Evolutionary conservation across 208 protist genomes (phyloP).

Genomic region (Leishmania martiniquensis): DNA sequence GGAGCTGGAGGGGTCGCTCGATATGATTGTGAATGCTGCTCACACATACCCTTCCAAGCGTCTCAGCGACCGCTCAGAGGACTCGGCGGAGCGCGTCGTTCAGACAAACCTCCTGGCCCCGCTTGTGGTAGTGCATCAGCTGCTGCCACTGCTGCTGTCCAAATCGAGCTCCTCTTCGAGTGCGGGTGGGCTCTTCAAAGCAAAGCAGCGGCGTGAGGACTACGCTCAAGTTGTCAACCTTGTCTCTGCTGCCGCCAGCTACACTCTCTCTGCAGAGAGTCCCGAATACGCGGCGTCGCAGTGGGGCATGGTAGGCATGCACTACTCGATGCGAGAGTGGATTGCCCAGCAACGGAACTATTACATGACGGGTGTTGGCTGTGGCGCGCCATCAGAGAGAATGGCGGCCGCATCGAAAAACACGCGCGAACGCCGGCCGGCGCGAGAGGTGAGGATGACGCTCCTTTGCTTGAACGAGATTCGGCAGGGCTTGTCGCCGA

Average conservation of each 20-base stretch:
- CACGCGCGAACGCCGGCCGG: background rate
- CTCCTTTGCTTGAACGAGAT: constrained; percentile 29
- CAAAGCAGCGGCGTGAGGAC: constrained; percentile 13
- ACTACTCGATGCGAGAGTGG: constrained; percentile 61
- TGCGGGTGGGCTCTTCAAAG: background rate
- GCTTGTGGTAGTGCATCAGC: constrained; percentile 36
- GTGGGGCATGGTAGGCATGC: constrained; percentile 52
- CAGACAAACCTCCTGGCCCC: constrained; percentile 40
- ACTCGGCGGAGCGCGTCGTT: constrained; percentile 55
- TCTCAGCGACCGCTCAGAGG: constrained; percentile 50
- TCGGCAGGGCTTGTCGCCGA: constrained; percentile 10
- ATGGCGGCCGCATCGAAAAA: background rate
- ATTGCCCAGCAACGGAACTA: constrained; percentile 16
- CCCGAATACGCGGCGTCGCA: constrained; percentile 61
- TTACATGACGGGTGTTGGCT: background rate
- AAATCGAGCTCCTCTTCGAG: background rate
- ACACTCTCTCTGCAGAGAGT: constrained; percentile 19
- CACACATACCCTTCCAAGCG: constrained; percentile 25
- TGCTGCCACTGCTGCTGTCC: constrained; percentile 39
- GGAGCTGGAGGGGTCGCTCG: constrained; percentile 36
- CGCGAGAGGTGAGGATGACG: constrained; percentile 28
- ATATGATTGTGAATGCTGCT: constrained; percentile 58
- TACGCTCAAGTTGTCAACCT: constrained; percentile 45
- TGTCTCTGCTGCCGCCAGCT: constrained; percentile 27
- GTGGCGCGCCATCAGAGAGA: background rate